Evolutionary conservation across 2,329 filamentous ascomycete genomes (phyloP).

Genomic region (Diplodia corticola): DNA sequence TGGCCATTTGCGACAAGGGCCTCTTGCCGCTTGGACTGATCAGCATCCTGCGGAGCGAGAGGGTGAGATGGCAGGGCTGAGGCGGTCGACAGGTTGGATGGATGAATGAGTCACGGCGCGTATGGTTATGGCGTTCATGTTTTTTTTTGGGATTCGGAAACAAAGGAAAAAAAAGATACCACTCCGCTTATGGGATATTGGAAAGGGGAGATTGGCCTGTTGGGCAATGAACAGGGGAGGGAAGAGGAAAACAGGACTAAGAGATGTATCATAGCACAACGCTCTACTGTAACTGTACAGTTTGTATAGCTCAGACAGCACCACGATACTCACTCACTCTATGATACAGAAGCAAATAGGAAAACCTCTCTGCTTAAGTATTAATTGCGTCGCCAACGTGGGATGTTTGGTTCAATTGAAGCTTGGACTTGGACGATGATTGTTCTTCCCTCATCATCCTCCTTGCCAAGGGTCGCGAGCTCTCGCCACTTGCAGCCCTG

Average conservation of each 20-base stretch:
- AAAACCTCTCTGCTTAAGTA: not conserved
- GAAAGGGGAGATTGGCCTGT: too few species aligned
- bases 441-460: not conserved
- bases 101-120: not conserved
- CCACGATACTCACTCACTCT: not conserved
- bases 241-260: too few species aligned
- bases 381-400: not conserved
- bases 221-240: too few species aligned
- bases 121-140: not conserved
- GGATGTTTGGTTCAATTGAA: not conserved
- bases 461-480: too few species aligned
- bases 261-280: not conserved
- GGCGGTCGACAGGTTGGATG: not conserved
- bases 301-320: not conserved
- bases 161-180: too few species aligned
- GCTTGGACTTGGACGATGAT: not conserved
- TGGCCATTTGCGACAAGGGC: conserved; percentile 43
- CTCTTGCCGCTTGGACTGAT: conserved; percentile 46
- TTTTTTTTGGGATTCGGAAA: not conserved
- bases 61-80: conserved; percentile 41
- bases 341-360: not conserved
- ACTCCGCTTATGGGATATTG: too few species aligned
- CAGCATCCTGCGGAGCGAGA: conserved; percentile 39
- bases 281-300: not conserved
- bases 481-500: too few species aligned